A percentile compares a stretch with the other conserved stretches of the same genome.
phyloP scores from a whole-genome alignment of 352 stramenopile genomes.

The Phytophthora multivora region DNA sequence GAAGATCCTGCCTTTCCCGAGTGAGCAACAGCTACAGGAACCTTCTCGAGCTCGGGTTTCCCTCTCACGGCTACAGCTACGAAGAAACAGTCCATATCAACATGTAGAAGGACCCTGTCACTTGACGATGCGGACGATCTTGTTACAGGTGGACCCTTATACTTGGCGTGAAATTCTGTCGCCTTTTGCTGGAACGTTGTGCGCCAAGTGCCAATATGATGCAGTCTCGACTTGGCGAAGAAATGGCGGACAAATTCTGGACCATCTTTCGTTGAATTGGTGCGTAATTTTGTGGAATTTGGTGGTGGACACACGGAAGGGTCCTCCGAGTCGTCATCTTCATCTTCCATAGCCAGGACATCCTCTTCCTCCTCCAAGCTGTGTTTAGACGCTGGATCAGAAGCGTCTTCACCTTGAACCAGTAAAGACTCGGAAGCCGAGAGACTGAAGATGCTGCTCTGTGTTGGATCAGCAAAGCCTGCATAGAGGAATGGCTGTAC shows the following conservation, averaged over 20 bases:
- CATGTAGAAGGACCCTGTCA: constrained; percentile 92
- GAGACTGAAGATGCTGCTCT: constrained; percentile 46
- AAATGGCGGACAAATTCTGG: constrained; percentile 78
- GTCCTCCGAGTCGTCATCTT: constrained; percentile 8
- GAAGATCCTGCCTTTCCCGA: constrained; percentile 74
- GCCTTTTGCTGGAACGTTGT: constrained; percentile 76
- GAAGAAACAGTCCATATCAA: constrained; percentile 99
- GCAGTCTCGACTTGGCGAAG: constrained; percentile 85
- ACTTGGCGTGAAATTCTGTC: constrained; percentile 63
- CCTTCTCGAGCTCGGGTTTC: constrained; percentile 66
- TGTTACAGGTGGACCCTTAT: constrained; percentile 47
- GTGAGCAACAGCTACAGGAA: constrained; percentile 93
- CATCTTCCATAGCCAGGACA: constrained; percentile 9
- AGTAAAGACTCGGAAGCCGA: background rate
- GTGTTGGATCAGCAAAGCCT: constrained; percentile 79
- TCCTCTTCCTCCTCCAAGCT: constrained; percentile 1
- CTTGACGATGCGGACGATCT: constrained; percentile 39
- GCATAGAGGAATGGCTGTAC: constrained; percentile 85
- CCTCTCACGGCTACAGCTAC: constrained; percentile 90
- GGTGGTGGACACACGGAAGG: background rate
- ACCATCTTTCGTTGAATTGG: constrained; percentile 75
- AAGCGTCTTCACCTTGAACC: constrained; percentile 11
- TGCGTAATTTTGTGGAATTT: constrained; percentile 17
- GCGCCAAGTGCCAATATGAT: constrained; percentile 86
- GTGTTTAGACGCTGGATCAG: constrained; percentile 12